Percentiles rank a stretch among this genome's conserved stretches.
Conservation (phyloP, 768 basidiomycete species). For the Trametes coccinea region DNA sequence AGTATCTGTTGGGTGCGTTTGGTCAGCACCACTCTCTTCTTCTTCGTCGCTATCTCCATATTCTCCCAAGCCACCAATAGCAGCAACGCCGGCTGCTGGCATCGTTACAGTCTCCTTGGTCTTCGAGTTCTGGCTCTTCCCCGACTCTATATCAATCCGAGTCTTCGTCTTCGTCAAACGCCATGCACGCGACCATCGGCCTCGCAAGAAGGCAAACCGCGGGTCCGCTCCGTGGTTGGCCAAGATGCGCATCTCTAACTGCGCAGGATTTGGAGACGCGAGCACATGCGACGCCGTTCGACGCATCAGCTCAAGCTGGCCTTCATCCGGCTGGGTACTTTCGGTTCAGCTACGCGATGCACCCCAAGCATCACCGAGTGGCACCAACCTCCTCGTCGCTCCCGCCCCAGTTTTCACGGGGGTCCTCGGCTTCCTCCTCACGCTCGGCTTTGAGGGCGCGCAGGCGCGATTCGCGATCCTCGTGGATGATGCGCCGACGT, state of each 20-base stretch:
- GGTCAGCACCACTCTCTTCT: constrained; percentile 20
- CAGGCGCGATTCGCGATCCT: constrained; percentile 63
- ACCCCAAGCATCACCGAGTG: not conserved
- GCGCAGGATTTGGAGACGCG: constrained; percentile 72
- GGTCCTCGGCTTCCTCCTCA: constrained; percentile 28
- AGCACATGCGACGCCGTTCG: constrained; percentile 71
- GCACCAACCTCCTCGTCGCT: constrained; percentile 67
- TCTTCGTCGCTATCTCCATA: constrained; percentile 46
- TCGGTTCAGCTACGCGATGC: not conserved
- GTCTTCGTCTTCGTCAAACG: constrained; percentile 49
- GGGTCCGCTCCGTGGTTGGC: constrained; percentile 80
- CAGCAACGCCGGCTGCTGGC: constrained; percentile 43
- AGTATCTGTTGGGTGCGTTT: not conserved
- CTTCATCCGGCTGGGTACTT: constrained; percentile 52
- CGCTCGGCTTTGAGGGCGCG: constrained; percentile 52
- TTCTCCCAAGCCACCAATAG: constrained; percentile 54
- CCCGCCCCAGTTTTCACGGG: constrained; percentile 60
- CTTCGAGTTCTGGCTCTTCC: constrained; percentile 27
- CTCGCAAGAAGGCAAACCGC: constrained; percentile 80
- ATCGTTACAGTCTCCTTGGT: constrained; percentile 5
- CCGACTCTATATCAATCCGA: constrained; percentile 30
- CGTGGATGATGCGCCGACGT: constrained; percentile 60
- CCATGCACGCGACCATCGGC: constrained; percentile 75
- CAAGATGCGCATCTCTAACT: constrained; percentile 86
- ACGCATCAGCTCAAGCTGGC: constrained; percentile 65